Base-by-base conservation (phyloP, 225 moss, liverwort and hornwort genomes). In the Thuidium tamariscinum region DNA sequence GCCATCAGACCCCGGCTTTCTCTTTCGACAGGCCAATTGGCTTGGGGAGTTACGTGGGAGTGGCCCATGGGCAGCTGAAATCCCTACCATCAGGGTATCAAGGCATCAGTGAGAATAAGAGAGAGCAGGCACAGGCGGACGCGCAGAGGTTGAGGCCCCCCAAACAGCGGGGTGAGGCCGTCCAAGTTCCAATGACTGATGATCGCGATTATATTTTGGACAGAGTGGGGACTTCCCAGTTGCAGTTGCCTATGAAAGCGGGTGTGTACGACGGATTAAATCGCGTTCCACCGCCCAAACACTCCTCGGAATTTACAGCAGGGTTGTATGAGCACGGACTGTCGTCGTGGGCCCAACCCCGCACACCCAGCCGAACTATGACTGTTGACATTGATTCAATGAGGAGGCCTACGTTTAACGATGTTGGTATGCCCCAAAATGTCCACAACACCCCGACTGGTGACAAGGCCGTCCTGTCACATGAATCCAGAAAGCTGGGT, bases 261-360 rank as follows among this genome's bases (percentile, higher is more conserved):
- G 89, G 90, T 75, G 84, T 86, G 37, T 88, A 32, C 77, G 86
- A 85, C 80, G 86, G 44, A 79, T 59, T 88, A 41, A 91, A 88
- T n/a, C 87, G 83, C 74, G 57, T 37, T 89, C 80, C 81, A 65
- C 77, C 82, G 68, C 56, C 89, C 74, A 87, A 65, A 48, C 77
- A 83, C 49, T 84, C 84, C 29, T 71, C 89, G 82, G 91, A 89
- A 56, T 79, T 84, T 39, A 3, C 87, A 44, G 61, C 86, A 34
- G 88, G 89, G 69, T 63, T 88, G 21, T 87, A 60, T 83, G 91
- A 93, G 49, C 93, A 86, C 25, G 91, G 89, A 49, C 41, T 86
- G 63, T 71, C 85, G n/a, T 84, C 83, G 36, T 88, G 90, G 90
- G 56, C 87, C 67, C 85, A 86, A 68, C 64, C 90, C 37, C 85